Base-by-base conservation (phyloP, 192 early-diverging fungal species). In the Spizellomyces punctatus region DNA sequence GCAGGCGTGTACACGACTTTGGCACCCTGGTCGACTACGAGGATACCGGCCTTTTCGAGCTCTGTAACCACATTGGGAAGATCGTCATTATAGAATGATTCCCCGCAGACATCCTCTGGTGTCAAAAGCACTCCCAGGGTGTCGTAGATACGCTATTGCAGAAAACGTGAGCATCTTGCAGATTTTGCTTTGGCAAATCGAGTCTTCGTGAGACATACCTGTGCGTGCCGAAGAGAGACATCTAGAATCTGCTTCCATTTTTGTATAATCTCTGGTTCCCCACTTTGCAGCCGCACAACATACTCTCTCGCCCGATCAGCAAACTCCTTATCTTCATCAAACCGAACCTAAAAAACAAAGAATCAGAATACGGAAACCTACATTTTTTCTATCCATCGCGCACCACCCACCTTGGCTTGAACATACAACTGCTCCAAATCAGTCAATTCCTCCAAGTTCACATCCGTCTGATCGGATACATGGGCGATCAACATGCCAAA, bases 1-100 rank as follows among this genome's bases (percentile, higher is more conserved):
- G n/a, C 49, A 22, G 71, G 71, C 27, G 71, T 72, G n/a, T 45
- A 64, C 52, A 98, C 72, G 69, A 96, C 88, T 77, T 90, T 81
- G 63, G 96, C 96, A 44, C 96, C 98, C 7, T 95, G 80, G 22
- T 89, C 87, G 62, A 89, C 86, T 47, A 90, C 76, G 42, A 96
- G 65, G 45, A 99, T 75, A 10, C 89, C 89, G 56, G 86, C 80
- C 46, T 90, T 88, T 27, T 85, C 75, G 61, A 99, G 87, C 77
- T 92, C 85, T 50, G 88, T 67, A 22, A 87, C 78, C 87, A 88
- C 63, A 88, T 90, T 47, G 77, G 81, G 54, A 76, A 69, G 62
- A 50, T 72, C 71, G 10, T 48, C 12, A 22, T 72, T 72, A 52
- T 72, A 72, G 41, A 57, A 72, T 7, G 62, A 64, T 60, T 72